A percentile compares a stretch with the other conserved stretches of the same genome.
Conservation (phyloP, 2,329 filamentous ascomycete species). For the Elsinoe arachidis region DNA sequence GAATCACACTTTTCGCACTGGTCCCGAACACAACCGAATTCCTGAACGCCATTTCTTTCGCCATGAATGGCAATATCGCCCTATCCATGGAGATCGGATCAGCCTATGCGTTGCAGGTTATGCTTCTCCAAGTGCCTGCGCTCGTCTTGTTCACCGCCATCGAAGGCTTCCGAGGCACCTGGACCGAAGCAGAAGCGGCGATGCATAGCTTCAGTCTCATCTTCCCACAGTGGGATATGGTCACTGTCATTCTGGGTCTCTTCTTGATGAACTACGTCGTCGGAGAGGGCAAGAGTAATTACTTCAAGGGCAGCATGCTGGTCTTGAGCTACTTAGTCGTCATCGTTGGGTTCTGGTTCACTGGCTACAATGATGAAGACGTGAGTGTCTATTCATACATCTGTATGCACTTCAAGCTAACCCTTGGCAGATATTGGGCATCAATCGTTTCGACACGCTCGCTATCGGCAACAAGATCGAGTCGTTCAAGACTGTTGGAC, state of each 20-base stretch:
- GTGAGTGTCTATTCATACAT: constrained; percentile 20
- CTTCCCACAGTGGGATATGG: constrained; percentile 99
- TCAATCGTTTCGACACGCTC: constrained; percentile 40
- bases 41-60: constrained; percentile 96
- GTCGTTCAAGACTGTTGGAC: constrained; percentile 37
- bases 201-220: constrained; percentile 72
- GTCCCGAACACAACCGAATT: constrained; percentile 99
- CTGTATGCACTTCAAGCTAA: constrained; percentile 17
- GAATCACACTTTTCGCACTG: constrained; percentile 90
- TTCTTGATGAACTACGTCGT: constrained; percentile 97
- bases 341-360: constrained; percentile 83
- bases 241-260: constrained; percentile 90
- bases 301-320: constrained; percentile 97
- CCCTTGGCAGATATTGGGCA: constrained; percentile 30
- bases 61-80: constrained; percentile 99
- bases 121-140: constrained; percentile 85
- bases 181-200: constrained; percentile 44
- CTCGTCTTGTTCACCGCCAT: constrained; percentile 84
- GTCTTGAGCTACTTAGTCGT: constrained; percentile 90
- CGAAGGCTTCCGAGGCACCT: constrained; percentile 42
- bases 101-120: constrained; percentile 92
- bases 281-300: constrained; percentile 98
- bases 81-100: constrained; percentile 98
- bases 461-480: constrained; percentile 26
- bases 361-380: constrained; percentile 52